Conservation (phyloP, 2,329 filamentous ascomycete species). For the Clonostachys chloroleuca region DNA sequence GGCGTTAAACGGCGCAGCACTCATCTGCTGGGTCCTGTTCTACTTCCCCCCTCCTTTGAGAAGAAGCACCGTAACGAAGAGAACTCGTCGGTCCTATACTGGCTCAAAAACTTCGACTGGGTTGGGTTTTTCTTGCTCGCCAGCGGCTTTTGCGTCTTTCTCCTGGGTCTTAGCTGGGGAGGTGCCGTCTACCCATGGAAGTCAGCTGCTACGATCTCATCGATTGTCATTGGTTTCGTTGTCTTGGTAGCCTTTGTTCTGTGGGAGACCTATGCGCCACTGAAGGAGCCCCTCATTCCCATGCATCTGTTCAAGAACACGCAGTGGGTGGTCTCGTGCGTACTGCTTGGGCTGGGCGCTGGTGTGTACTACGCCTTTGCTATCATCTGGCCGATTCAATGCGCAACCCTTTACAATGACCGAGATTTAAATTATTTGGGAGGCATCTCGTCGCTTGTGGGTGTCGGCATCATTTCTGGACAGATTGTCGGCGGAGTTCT, state of each 20-base stretch:
- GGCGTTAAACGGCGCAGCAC: slow-evolving; percentile 7
- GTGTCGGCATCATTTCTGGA: no score
- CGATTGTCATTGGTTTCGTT: slow-evolving; percentile 35
- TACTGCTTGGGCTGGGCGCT: slow-evolving; percentile 20
- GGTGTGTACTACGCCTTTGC: slow-evolving; percentile 24
- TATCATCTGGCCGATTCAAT: slow-evolving; percentile 13
- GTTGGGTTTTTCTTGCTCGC: slow-evolving; percentile 42
- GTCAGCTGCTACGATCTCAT: slow-evolving; percentile 36
- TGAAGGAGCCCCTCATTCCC: background rate
- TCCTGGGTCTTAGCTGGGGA: slow-evolving; percentile 48
- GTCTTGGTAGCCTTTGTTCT: slow-evolving; percentile 33
- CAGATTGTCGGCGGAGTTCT: no score
- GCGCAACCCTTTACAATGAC: no score
- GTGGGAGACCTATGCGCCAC: slow-evolving; percentile 29
- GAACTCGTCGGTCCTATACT: background rate
- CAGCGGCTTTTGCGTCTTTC: slow-evolving; percentile 36
- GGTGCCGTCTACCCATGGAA: slow-evolving; percentile 44
- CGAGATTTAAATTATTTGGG: no score
- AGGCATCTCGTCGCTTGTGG: no score
- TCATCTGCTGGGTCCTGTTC: slow-evolving; percentile 5
- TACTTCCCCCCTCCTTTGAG: slow-evolving; percentile 8
- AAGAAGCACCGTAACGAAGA: slow-evolving; percentile 6
- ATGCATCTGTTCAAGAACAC: slow-evolving; percentile 1
- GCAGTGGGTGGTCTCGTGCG: slow-evolving; percentile 15
- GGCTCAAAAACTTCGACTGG: slow-evolving; percentile 3